phyloP scores from a whole-genome alignment of 306 rosid genomes.

The Biancaea sappan region DNA sequence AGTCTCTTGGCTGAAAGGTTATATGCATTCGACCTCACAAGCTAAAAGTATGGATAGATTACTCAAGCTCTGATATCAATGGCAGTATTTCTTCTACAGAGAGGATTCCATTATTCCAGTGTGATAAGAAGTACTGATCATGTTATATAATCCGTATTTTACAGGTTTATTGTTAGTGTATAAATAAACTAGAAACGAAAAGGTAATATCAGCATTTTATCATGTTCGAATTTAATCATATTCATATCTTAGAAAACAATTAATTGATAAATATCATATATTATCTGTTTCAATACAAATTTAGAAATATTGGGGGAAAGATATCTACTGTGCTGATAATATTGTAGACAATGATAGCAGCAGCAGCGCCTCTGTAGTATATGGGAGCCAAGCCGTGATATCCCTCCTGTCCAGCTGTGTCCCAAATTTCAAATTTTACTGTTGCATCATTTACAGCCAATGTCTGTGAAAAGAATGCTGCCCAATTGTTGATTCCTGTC shows the following conservation, averaged over 20 bases:
- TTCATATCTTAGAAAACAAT: too few relatives aligned
- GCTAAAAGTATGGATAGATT: too few relatives aligned
- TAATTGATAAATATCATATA: slow-evolving; percentile 9
- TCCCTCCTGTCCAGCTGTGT: slow-evolving; percentile 62
- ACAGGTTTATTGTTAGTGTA: neutral
- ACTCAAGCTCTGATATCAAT: too few relatives aligned
- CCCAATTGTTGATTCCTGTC: slow-evolving; percentile 63
- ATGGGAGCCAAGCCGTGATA: slow-evolving; percentile 66
- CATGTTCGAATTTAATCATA: neutral
- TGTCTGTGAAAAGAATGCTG: slow-evolving; percentile 62
- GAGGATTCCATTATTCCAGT: too few relatives aligned
- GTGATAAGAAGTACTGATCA: too few relatives aligned
- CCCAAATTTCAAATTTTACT: slow-evolving; percentile 62
- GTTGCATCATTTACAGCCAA: slow-evolving; percentile 60
- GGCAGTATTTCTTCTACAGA: too few relatives aligned
- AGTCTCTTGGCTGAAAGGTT: too few relatives aligned
- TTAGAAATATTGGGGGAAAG: slow-evolving; percentile 23
- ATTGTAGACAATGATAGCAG: too few relatives aligned
- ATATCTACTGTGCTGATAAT: slow-evolving; percentile 47
- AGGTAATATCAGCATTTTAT: slow-evolving; percentile 9
- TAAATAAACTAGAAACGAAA: neutral
- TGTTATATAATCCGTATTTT: too few relatives aligned
- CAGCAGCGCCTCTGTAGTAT: slow-evolving; percentile 69
- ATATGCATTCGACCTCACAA: too few relatives aligned
- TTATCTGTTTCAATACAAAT: neutral